phyloP scores from a whole-genome alignment of 2,329 filamentous ascomycete species.

The Phialocephala subalpina region DNA sequence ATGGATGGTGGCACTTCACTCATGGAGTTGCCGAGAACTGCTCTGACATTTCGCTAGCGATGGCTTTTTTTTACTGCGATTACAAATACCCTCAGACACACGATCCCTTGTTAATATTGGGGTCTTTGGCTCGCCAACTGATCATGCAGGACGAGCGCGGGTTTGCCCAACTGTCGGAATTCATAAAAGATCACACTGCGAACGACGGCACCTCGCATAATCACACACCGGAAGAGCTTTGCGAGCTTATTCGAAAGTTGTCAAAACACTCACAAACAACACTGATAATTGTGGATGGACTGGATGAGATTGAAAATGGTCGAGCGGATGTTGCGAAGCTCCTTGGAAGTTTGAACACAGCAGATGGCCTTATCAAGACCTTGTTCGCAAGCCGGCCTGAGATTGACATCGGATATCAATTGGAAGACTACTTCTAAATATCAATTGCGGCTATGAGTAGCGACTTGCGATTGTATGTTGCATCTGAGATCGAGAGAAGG shows the following conservation, averaged over 20 bases:
- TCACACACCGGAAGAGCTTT: no score
- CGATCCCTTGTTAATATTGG: conserved; percentile 34
- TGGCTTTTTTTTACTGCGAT: conserved; percentile 44
- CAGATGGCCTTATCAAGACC: background rate
- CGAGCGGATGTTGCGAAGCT: no score
- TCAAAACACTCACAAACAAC: no score
- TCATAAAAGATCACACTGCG: conserved; percentile 19
- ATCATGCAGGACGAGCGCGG: conserved; percentile 36
- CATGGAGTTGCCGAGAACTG: no score
- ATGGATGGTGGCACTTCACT: no score
- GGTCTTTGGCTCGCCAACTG: conserved; percentile 39
- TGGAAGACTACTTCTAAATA: background rate
- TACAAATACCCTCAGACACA: conserved; percentile 39
- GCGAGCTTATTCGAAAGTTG: no score
- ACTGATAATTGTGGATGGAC: conserved; percentile 22
- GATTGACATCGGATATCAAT: conserved; percentile 22
- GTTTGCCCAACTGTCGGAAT: conserved; percentile 27
- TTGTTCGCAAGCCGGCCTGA: conserved; percentile 25
- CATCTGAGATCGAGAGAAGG: conserved; percentile 26
- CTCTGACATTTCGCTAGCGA: no score
- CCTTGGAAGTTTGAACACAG: no score
- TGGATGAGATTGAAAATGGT: conserved; percentile 16
- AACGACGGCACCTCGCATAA: no score
- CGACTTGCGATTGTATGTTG: conserved; percentile 27
- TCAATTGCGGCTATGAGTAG: conserved; percentile 27